Evolutionary conservation across 2,329 filamentous ascomycete species (phyloP).

Genomic region (Colletotrichum abscissum): DNA sequence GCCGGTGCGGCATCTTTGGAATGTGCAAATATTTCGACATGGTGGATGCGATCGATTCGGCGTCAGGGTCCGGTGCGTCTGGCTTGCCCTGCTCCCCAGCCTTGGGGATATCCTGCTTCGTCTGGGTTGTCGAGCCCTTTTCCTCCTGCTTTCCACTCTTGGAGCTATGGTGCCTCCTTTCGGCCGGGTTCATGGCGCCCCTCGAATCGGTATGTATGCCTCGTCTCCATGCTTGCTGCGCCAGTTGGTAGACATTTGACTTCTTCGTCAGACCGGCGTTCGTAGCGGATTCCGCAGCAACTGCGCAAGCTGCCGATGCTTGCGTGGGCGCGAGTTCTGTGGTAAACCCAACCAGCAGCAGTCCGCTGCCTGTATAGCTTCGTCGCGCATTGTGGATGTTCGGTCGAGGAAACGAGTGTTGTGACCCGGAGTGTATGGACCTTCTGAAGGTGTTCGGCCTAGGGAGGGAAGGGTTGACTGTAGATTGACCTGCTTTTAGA

Average conservation of each 20-base stretch:
- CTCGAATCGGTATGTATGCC: constrained; percentile 43
- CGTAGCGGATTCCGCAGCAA: constrained; percentile 50
- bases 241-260: constrained; percentile 47
- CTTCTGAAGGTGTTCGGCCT: constrained; percentile 17
- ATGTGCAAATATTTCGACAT: constrained; percentile 71
- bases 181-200: constrained; percentile 38
- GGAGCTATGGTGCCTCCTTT: constrained; percentile 46
- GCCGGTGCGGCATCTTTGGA: constrained; percentile 82
- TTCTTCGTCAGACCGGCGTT: constrained; percentile 41
- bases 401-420: constrained; percentile 26
- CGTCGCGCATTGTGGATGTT: constrained; percentile 53
- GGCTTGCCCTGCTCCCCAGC: constrained; percentile 35
- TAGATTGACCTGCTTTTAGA: constrained; percentile 12
- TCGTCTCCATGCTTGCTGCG: constrained; percentile 51
- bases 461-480: background rate
- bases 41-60: constrained; percentile 60
- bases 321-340: constrained; percentile 52
- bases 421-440: constrained; percentile 17
- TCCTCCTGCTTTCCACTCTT: constrained; percentile 39
- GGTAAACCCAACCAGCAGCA: constrained; percentile 60
- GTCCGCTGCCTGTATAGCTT: constrained; percentile 65
- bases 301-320: constrained; percentile 52
- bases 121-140: constrained; percentile 12
- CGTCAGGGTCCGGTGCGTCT: constrained; percentile 40
- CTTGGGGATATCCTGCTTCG: constrained; percentile 21